Conservation (phyloP, 139 green algal species). For the Chlamydomonas sp. region DNA sequence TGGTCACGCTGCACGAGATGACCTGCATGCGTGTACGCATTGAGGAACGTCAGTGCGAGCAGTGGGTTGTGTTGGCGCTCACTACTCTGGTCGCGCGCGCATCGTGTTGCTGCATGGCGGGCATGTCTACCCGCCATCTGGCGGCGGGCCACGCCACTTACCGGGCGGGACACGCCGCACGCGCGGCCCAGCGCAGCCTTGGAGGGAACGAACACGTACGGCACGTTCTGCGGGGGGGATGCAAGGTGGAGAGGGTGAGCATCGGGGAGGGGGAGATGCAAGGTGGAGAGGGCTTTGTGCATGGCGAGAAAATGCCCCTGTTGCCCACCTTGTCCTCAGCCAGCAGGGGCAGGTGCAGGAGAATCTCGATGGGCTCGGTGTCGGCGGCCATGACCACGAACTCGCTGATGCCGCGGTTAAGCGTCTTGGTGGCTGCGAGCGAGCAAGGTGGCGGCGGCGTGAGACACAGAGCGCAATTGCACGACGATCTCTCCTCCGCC, state of each 20-base stretch:
- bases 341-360: conserved; percentile 97
- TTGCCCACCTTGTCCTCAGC: conserved; percentile 91
- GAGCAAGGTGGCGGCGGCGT: too few relatives aligned
- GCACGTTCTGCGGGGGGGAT: conserved; percentile 76
- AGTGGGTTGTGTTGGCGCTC: too few relatives aligned
- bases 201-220: conserved; percentile 97
- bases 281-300: background rate
- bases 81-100: too few relatives aligned
- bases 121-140: background rate
- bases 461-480: too few relatives aligned
- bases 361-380: conserved; percentile 97
- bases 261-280: background rate
- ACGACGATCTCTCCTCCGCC: background rate
- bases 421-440: conserved; percentile 89
- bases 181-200: conserved; percentile 94
- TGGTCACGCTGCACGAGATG: conserved; percentile 89
- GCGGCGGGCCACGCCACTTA: conserved; percentile 17
- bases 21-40: conserved; percentile 37
- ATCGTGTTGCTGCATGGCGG: too few relatives aligned
- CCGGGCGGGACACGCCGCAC: conserved; percentile 92
- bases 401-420: conserved; percentile 93
- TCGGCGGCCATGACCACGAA: conserved; percentile 98
- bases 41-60: too few relatives aligned
- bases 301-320: background rate
- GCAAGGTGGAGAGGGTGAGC: background rate